Conservation (phyloP, 257 asterid species). For the Solanum commersonii region DNA sequence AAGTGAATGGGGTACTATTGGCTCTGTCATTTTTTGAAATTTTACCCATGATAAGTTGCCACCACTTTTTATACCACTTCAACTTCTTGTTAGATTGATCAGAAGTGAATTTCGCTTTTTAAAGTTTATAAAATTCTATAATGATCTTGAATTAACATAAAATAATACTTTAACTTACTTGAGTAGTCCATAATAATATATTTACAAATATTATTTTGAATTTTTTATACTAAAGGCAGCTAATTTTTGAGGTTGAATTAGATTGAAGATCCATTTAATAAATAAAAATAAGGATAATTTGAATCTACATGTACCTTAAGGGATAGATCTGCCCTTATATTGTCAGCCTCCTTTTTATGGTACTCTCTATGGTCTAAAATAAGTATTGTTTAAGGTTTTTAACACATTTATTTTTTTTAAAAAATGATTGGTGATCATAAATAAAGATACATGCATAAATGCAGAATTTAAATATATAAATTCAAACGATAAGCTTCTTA, state of each 20-base stretch:
- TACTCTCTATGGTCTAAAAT: background rate
- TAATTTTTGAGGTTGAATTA: background rate
- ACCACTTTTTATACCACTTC: background rate
- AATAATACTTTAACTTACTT: background rate
- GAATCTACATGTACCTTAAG: background rate
- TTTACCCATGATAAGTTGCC: background rate
- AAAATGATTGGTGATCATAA: background rate
- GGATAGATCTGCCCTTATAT: background rate
- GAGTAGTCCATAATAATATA: background rate
- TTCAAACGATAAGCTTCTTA: no score
- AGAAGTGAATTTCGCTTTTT: background rate
- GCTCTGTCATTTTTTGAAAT: background rate
- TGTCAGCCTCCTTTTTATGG: background rate
- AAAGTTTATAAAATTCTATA: background rate
- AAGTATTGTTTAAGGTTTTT: background rate
- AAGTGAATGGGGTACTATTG: background rate
- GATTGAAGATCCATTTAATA: background rate
- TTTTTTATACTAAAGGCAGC: background rate
- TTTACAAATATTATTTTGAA: background rate
- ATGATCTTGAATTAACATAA: background rate
- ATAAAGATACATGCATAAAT: background rate
- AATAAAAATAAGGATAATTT: background rate
- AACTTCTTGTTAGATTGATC: background rate
- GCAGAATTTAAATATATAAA: no score
- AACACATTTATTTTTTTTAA: background rate